Evolutionary conservation across 106 monocot genomes (phyloP).

Genomic region (Dactylorhiza incarnata): DNA sequence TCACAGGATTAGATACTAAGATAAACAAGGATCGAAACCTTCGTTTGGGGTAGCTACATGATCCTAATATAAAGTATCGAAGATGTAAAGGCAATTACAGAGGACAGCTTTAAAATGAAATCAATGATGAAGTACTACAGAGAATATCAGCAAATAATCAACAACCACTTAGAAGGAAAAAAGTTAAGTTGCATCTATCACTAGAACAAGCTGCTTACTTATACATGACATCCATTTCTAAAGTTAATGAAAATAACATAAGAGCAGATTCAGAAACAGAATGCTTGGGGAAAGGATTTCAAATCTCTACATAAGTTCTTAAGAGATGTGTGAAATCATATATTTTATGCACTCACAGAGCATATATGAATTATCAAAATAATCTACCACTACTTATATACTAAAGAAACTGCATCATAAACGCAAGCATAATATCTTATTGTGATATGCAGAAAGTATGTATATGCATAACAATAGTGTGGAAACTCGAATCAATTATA

Average conservation of each 20-base stretch:
- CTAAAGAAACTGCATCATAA: background rate
- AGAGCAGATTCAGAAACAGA: too few species aligned
- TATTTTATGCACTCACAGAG: too few species aligned
- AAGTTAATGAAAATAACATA: too few species aligned
- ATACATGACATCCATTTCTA: background rate
- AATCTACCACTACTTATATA: background rate
- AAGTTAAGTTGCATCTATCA: background rate
- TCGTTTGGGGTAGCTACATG: background rate
- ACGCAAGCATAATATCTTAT: background rate
- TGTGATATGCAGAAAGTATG: background rate
- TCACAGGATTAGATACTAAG: too few species aligned
- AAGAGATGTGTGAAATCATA: too few species aligned
- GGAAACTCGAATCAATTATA: background rate
- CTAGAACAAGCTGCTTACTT: too few species aligned
- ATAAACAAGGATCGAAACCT: background rate
- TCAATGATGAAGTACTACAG: background rate
- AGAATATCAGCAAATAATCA: background rate
- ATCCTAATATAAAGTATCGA: background rate
- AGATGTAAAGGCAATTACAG: background rate
- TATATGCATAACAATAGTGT: background rate
- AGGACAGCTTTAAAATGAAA: background rate
- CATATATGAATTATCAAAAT: background rate
- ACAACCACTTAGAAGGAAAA: background rate
- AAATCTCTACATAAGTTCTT: too few species aligned
- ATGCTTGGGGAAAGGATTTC: too few species aligned